Base-by-base conservation (phyloP, 2,329 filamentous ascomycete genomes). In the Graphilbum ipis-grandicollis region DNA sequence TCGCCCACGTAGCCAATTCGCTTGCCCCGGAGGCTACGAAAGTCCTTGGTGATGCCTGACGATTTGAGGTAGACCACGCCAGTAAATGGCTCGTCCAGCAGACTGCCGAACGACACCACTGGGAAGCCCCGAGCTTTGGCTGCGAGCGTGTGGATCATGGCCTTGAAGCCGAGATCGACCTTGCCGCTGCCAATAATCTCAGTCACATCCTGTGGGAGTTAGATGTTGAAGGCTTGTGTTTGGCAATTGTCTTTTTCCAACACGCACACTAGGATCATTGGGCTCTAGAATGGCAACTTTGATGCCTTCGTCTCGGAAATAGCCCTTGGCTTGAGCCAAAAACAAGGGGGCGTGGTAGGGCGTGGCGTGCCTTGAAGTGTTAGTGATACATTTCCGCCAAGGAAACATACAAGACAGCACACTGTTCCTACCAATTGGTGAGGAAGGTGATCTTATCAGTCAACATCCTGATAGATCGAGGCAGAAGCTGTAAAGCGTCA, bases 381-480 rank as follows among this genome's bases (percentile, higher is more conserved):
- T 37, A 32, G 15, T 14, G 19, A 23, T 6, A 25, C 30, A 26
- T 33, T 31, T 38, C 32, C 30, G 33, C 35, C 30, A 45, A 31
- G 15, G 22, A 8, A 17, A n/a, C n/a, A n/a, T n/a, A n/a, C n/a
- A n/a, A n/a, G n/a, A n/a, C n/a, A n/a, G n/a, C n/a, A n/a, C n/a
- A 25, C 12, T 28, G 25, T 31, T 19, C 59, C 53, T 71, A 83
- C 79, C 79, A 85, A 67, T 85, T 84, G 60, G 78, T 80, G 55
- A 84, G 65, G 62, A 84, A 85, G 37, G 79, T 84, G 52, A 85
- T 83, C 73, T 84, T 84, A 55, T 84, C 79, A 57, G 77, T 82
- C 54, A 79, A 73, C 79, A 84, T 84, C 43, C 54, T 68, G 60
- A 53, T 50, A 55, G 52, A 55, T 60, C 55, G 59, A 55, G 51